These are phyloP conservation scores for Phytophthora idaei DNA, from an alignment of 352 stramenopile species.

Conservation along the genomic window DNA sequence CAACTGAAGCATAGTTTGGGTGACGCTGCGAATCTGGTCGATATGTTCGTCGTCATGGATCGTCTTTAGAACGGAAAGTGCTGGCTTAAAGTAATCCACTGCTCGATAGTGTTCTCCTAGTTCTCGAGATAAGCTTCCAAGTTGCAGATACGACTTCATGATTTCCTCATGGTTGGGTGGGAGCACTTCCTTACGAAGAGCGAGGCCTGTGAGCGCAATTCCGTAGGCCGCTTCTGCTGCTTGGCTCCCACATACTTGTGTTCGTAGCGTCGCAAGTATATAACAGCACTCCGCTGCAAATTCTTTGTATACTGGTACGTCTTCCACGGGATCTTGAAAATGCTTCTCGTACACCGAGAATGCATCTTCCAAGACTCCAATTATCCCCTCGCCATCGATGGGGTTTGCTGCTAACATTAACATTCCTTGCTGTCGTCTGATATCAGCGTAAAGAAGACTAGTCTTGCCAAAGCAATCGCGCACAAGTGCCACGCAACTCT, in stretches of 20 bases:
- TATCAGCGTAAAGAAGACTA: slow-evolving; percentile 58
- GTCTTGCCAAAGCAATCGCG: slow-evolving; percentile 52
- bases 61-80: slow-evolving; percentile 40
- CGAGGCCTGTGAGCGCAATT: slow-evolving; percentile 42
- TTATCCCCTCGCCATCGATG: slow-evolving; percentile 33
- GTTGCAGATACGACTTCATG: slow-evolving; percentile 51
- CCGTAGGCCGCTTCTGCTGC: slow-evolving; percentile 50
- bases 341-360: slow-evolving; percentile 59
- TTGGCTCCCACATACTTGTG: slow-evolving; percentile 21
- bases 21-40: slow-evolving; percentile 44
- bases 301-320: slow-evolving; percentile 30
- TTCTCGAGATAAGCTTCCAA: slow-evolving; percentile 44
- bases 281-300: slow-evolving; percentile 46
- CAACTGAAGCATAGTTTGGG: slow-evolving; percentile 45
- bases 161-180: slow-evolving; percentile 33
- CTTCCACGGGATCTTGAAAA: slow-evolving; percentile 31
- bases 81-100: slow-evolving; percentile 55
- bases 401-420: slow-evolving; percentile 34
- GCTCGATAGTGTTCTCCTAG: slow-evolving; percentile 62
- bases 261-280: slow-evolving; percentile 36
- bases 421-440: slow-evolving; percentile 48
- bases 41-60: slow-evolving; percentile 27
- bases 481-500: slow-evolving; percentile 34
- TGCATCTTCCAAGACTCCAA: slow-evolving; percentile 59
- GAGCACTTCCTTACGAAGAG: slow-evolving; percentile 43